phyloP scores from a whole-genome alignment of 129 eudicot genomes.

The Flaveria brownii region DNA sequence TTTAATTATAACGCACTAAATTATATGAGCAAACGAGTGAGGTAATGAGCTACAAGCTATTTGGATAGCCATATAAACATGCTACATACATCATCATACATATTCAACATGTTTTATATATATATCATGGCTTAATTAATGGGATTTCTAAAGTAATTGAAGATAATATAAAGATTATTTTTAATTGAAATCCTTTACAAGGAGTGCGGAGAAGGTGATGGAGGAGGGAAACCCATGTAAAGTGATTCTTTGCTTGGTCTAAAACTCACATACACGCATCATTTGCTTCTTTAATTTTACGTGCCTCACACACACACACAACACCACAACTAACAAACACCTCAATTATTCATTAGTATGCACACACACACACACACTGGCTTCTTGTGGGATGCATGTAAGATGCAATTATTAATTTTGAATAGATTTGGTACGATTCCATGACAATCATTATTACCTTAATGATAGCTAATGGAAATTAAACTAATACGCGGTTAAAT shows the following conservation, averaged over 20 bases:
- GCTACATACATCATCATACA: no score
- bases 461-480: neutral
- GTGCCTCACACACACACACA: slow-evolving; percentile 34
- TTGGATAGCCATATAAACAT: no score
- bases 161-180: neutral
- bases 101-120: no score
- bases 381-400: slow-evolving; percentile 37
- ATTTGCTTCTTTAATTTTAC: slow-evolving; percentile 20
- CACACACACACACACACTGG: slow-evolving; percentile 24
- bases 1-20: no score
- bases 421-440: slow-evolving; percentile 2
- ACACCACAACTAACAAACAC: slow-evolving; percentile 24
- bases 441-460: neutral
- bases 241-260: slow-evolving; percentile 38
- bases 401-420: slow-evolving; percentile 17
- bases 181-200: neutral
- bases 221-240: slow-evolving; percentile 11
- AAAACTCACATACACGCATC: slow-evolving; percentile 28
- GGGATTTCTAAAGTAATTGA: neutral
- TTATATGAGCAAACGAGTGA: no score
- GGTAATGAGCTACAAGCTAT: no score
- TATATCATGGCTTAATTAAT: neutral
- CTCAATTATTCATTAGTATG: slow-evolving; percentile 30
- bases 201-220: slow-evolving; percentile 28
- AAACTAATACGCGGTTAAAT: neutral